phyloP scores from a whole-genome alignment of 176 grass and related monocot genomes.

The Bonia amplexicaulis region DNA sequence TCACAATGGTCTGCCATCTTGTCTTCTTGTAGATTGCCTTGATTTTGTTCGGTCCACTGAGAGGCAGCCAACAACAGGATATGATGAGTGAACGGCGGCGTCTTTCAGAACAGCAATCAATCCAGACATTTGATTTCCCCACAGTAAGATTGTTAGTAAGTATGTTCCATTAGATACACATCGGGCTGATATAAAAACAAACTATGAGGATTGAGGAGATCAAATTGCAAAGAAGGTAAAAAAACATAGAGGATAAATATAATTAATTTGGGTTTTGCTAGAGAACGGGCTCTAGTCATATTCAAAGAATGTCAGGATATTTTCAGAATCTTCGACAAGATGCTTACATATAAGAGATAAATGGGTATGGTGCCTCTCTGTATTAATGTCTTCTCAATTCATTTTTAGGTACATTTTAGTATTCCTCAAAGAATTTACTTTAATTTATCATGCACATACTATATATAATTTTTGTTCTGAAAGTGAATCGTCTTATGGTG shows the following conservation, averaged over 20 bases:
- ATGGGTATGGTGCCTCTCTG: background rate
- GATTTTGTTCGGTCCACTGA: background rate
- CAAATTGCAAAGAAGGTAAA: background rate
- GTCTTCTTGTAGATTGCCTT: background rate
- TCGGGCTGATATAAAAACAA: background rate
- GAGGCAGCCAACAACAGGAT: background rate
- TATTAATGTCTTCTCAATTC: background rate
- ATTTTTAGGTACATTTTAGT: background rate
- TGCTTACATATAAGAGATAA: background rate
- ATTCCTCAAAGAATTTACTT: background rate
- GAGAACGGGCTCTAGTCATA: background rate
- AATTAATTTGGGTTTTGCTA: background rate
- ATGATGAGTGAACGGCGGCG: background rate
- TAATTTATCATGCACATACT: background rate
- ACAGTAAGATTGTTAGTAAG: background rate
- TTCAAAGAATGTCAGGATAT: background rate
- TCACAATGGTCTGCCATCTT: background rate
- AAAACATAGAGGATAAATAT: background rate
- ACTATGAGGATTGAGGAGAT: background rate
- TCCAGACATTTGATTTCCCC: background rate
- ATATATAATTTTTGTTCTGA: background rate
- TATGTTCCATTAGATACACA: background rate
- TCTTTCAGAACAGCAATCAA: background rate
- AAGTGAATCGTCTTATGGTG: background rate
- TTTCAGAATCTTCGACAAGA: background rate